A percentile compares a stretch with the other conserved stretches of the same genome.
phyloP scores from a whole-genome alignment of 768 basidiomycete genomes.

The Suillus luteus region DNA sequence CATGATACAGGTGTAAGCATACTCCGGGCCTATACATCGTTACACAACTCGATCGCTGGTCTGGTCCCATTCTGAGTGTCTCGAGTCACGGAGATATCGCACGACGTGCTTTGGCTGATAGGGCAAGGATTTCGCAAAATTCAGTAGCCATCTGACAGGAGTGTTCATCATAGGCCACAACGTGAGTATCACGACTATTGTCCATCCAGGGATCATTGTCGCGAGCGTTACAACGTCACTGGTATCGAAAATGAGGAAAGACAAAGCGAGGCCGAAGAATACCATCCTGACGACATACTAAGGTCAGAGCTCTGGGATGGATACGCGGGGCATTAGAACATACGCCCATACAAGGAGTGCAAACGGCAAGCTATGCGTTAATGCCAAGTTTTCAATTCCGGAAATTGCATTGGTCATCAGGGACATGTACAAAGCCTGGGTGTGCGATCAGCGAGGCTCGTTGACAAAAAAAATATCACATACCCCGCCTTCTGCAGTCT shows the following conservation, averaged over 20 bases:
- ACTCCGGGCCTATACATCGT: not conserved
- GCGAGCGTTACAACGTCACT: slow-evolving; percentile 17
- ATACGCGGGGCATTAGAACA: slow-evolving; percentile 6
- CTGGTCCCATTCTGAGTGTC: not conserved
- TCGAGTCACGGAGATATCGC: not conserved
- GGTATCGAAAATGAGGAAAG: slow-evolving; percentile 27
- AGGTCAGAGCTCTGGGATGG: not conserved
- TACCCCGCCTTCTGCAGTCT: slow-evolving; percentile 24
- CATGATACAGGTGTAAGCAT: not conserved
- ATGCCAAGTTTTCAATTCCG: slow-evolving; percentile 33
- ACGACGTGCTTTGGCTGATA: not conserved
- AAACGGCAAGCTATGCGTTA: slow-evolving; percentile 37
- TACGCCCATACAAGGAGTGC: slow-evolving; percentile 36
- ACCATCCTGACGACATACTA: slow-evolving; percentile 23
- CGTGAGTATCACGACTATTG: slow-evolving; percentile 21
- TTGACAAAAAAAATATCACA: slow-evolving; percentile 21
- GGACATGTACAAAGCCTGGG: slow-evolving; percentile 28
- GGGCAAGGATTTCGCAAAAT: not conserved
- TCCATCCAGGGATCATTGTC: slow-evolving; percentile 19
- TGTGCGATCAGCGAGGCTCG: not conserved
- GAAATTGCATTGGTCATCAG: slow-evolving; percentile 15
- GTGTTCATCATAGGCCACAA: slow-evolving; percentile 21
- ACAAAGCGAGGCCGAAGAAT: slow-evolving; percentile 31
- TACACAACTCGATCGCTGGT: not conserved
- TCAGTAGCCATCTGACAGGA: not conserved